Base-by-base conservation (phyloP, 2,329 filamentous ascomycete genomes). In the Chaetomium olivaceum region DNA sequence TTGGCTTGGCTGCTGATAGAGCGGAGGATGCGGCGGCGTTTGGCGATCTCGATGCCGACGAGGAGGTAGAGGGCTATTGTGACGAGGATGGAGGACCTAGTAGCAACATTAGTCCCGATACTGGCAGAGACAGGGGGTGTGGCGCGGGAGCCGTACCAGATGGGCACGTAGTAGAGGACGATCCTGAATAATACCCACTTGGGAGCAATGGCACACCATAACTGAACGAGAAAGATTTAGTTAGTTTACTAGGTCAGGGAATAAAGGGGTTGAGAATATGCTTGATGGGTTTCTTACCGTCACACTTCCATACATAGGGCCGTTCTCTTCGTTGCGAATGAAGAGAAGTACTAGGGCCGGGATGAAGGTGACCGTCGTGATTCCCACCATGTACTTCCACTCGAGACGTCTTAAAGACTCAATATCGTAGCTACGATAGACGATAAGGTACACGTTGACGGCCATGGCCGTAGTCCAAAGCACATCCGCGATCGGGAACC, bases 1-100 rank as follows among this genome's bases (percentile, higher is more conserved):
- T 77, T 12, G 21, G 48, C 46, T 46, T 59, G 59, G 61, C 71
- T 72, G 23, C 68, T 70, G 36, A 73, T 72, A 8, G 73, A 67
- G 57, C 72, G 71, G 62, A 78, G 72, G 19, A 76, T 73, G 48
- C 73, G 73, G 23, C 75, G 71, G 0, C 77, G 72, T 56, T 73
- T 72, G 36, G 73, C 66, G 43, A 78, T 76, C 60, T 76, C 73
- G 67, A 74, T 65, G 19, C 75, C 76, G 29, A 78, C 75, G 62
- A 87, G 71, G 46, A 76, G 75, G 71, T 89, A 81, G 36, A 87
- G 70, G 2, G 79, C 69, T 3, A 73, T 66, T 33, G 70, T 70
- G 48, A 72, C 50, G 3, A 70, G 31, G 25, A 78, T 76, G 21
- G 71, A 62, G 14, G 75, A 62, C 76, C 76, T 78, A 39, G 12